Evolutionary conservation across 208 protist species (phyloP).

Genomic region (Herpetomonas samuelpessoai): DNA sequence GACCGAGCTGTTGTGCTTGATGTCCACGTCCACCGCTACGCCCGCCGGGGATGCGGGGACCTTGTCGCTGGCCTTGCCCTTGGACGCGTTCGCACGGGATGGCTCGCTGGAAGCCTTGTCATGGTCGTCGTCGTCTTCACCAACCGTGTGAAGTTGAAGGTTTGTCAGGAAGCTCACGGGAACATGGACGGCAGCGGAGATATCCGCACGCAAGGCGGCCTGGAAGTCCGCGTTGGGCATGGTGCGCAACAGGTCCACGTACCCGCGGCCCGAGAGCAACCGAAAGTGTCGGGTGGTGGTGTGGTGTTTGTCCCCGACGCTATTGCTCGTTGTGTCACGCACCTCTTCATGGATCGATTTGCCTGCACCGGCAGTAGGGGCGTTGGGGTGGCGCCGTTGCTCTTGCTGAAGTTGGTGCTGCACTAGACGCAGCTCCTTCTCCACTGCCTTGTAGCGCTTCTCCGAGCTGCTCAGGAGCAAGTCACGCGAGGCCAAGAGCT

Average conservation of each 20-base stretch:
- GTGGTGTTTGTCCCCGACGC: conserved; percentile 15
- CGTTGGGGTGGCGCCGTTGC: background rate
- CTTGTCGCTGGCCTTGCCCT: background rate
- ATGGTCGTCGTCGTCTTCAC: conserved; percentile 10
- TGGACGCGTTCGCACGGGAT: background rate
- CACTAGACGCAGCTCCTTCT: background rate
- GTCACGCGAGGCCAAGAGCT: conserved; percentile 18
- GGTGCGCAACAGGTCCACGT: conserved; percentile 19
- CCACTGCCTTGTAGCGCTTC: conserved; percentile 4
- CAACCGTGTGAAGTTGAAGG: conserved; percentile 30
- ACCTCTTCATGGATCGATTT: background rate
- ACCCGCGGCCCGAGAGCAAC: conserved; percentile 38
- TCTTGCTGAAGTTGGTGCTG: background rate
- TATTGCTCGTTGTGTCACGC: conserved; percentile 2
- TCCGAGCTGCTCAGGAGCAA: conserved; percentile 20
- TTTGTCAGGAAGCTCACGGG: conserved; percentile 37
- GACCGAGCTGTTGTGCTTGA: conserved; percentile 34
- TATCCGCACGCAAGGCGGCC: conserved; percentile 36
- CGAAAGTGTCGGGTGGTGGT: conserved; percentile 38
- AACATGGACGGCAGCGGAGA: conserved; percentile 39
- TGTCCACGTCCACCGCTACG: conserved; percentile 43
- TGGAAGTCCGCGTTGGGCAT: conserved; percentile 38
- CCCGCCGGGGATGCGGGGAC: conserved; percentile 11
- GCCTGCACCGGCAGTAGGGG: background rate
- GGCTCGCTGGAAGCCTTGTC: background rate